phyloP scores from a whole-genome alignment of 2,329 filamentous ascomycete species.

The Colletotrichum sp. region DNA sequence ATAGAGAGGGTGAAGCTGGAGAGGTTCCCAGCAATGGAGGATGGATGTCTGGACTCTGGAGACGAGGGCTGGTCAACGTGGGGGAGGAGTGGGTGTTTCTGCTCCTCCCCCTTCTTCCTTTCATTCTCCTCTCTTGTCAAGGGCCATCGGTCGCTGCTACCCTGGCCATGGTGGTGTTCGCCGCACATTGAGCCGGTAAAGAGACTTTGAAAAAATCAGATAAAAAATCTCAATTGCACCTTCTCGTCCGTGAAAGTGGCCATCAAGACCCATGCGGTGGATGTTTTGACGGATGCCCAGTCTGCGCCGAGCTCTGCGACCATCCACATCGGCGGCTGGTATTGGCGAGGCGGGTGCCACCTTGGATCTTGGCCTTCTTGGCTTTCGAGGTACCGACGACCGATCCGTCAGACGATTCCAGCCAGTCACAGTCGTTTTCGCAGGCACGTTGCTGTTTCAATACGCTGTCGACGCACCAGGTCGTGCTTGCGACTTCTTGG shows the following conservation, averaged over 20 bases:
- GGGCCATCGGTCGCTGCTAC: not conserved
- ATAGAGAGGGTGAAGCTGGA: not conserved
- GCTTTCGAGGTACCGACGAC: constrained; percentile 11
- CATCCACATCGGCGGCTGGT: constrained; percentile 2
- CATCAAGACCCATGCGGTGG: not conserved
- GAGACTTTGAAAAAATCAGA: not conserved
- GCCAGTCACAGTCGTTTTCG: not conserved
- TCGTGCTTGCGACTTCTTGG: not conserved
- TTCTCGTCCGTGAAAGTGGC: not conserved
- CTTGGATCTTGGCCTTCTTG: constrained; percentile 13
- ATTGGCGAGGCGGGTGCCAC: constrained; percentile 12
- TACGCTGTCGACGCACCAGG: not conserved
- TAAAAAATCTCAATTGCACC: not conserved
- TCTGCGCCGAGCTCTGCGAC: constrained; percentile 10
- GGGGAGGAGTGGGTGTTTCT: not conserved
- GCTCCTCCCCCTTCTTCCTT: not conserved
- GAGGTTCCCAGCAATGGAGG: not conserved
- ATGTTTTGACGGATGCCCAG: constrained; percentile 18
- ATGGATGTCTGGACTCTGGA: not conserved
- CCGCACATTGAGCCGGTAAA: not conserved
- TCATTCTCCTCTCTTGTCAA: not conserved
- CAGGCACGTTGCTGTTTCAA: constrained; percentile 13
- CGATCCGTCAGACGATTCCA: not conserved
- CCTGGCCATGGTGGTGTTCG: not conserved
- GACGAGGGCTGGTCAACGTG: not conserved